phyloP scores from a whole-genome alignment of 352 stramenopile genomes.

The Phytophthora podocarpi region DNA sequence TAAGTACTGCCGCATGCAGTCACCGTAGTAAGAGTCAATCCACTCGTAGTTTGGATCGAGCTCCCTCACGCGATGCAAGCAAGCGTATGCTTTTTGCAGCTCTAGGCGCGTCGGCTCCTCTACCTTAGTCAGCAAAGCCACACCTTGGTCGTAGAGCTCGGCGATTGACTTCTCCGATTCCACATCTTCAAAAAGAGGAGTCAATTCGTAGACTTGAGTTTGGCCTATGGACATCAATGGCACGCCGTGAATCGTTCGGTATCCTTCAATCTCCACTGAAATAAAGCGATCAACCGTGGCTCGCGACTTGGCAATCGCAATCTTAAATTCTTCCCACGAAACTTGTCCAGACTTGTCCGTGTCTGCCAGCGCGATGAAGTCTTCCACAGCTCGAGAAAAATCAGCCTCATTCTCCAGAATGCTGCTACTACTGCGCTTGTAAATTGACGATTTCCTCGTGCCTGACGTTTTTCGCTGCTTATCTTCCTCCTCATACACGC shows the following conservation, averaged over 20 bases:
- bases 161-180: slow-evolving; percentile 70
- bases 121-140: slow-evolving; percentile 68
- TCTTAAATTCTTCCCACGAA: slow-evolving; percentile 89
- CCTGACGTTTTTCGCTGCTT: slow-evolving; percentile 45
- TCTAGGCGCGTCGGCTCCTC: slow-evolving; percentile 61
- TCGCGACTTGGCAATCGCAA: slow-evolving; percentile 79
- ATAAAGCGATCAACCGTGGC: slow-evolving; percentile 73
- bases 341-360: slow-evolving; percentile 80
- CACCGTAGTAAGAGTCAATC: slow-evolving; percentile 82
- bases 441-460: slow-evolving; percentile 33
- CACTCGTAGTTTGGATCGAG: slow-evolving; percentile 82
- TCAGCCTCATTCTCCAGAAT: slow-evolving; percentile 61
- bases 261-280: slow-evolving; percentile 80
- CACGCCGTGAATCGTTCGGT: slow-evolving; percentile 66
- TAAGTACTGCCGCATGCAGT: slow-evolving; percentile 71
- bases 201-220: slow-evolving; percentile 81
- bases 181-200: slow-evolving; percentile 74
- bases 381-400: slow-evolving; percentile 62
- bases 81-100: slow-evolving; percentile 77
- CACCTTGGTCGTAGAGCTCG: slow-evolving; percentile 69
- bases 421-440: slow-evolving; percentile 56
- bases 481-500: slow-evolving; percentile 77
- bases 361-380: slow-evolving; percentile 81
- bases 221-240: slow-evolving; percentile 71
- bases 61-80: slow-evolving; percentile 69